These are phyloP conservation scores for Beauveria sp. DNA, from an alignment of 2,329 filamentous ascomycete species.

Conservation along the genomic window DNA sequence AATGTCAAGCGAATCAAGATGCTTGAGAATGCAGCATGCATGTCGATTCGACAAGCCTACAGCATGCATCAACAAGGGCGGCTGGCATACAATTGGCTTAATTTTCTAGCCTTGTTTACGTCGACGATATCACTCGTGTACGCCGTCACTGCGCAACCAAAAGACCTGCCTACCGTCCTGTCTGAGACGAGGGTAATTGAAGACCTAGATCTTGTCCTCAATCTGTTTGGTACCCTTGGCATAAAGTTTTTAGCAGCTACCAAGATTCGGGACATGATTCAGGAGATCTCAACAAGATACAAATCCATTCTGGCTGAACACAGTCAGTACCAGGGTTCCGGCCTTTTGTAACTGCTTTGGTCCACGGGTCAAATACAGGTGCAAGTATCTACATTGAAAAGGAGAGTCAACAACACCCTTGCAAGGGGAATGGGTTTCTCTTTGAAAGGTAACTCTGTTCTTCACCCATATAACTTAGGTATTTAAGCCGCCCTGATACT, in stretches of 20 bases:
- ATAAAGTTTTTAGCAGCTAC: neutral
- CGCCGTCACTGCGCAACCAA: conserved; percentile 20
- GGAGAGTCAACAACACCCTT: too few species aligned
- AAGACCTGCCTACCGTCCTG: neutral
- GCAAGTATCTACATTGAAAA: too few species aligned
- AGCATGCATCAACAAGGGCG: conserved; percentile 30
- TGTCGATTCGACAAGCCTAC: conserved; percentile 34
- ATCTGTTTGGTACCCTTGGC: neutral
- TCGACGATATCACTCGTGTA: conserved; percentile 35
- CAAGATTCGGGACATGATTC: neutral
- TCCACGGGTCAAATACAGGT: too few species aligned
- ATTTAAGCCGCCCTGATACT: too few species aligned
- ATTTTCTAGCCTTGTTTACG: conserved; percentile 33
- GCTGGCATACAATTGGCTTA: conserved; percentile 35
- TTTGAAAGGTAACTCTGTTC: too few species aligned
- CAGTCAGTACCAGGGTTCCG: too few species aligned
- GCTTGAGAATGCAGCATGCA: conserved; percentile 30
- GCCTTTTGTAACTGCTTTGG: too few species aligned
- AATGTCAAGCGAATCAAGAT: conserved; percentile 27
- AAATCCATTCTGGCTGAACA: too few species aligned
- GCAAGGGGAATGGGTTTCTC: too few species aligned
- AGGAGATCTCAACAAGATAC: neutral
- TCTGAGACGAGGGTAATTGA: neutral
- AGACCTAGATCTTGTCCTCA: neutral
- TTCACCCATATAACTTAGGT: too few species aligned